These are phyloP conservation scores for Arachis monticola DNA, from an alignment of 331 rosid genomes.

Conservation along the genomic window DNA sequence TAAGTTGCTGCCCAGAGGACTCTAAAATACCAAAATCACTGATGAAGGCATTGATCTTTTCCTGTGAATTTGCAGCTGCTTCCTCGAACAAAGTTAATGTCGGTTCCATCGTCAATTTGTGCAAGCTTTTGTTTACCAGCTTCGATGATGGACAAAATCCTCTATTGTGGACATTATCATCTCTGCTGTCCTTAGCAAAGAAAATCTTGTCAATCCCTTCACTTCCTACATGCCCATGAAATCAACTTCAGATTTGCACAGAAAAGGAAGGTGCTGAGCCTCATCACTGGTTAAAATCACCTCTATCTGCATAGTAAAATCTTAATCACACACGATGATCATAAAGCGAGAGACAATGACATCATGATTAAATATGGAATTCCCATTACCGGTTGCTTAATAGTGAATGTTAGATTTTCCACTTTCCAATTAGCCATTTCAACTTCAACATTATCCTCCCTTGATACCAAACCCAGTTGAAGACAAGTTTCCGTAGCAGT, in stretches of 20 bases:
- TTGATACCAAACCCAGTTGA: conserved; percentile 58
- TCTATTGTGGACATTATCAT: conserved; percentile 48
- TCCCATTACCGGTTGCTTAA: conserved; percentile 72
- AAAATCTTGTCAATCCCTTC: conserved; percentile 79
- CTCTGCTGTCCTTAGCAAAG: conserved; percentile 59
- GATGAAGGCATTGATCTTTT: conserved; percentile 58
- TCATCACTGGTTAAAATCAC: conserved; percentile 82
- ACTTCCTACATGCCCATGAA: conserved; percentile 91
- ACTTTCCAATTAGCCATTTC: conserved; percentile 71
- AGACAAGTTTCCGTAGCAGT: conserved; percentile 54
- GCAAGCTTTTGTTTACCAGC: conserved; percentile 45
- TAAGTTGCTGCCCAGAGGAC: conserved; percentile 52
- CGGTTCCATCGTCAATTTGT: conserved; percentile 46
- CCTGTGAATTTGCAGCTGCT: conserved; percentile 63
- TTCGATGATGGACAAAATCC: conserved; percentile 48
- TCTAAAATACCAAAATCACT: conserved; percentile 54
- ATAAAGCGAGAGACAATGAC: conserved; percentile 17
- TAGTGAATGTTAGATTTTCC: conserved; percentile 77
- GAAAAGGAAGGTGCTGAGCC: conserved; percentile 69
- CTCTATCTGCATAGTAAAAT: conserved; percentile 67
- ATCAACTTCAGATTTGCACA: conserved; percentile 93
- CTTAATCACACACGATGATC: conserved; percentile 29
- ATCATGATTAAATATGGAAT: conserved; percentile 32
- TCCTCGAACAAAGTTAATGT: conserved; percentile 75
- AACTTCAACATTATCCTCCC: conserved; percentile 56